Base-by-base conservation (phyloP, 2,329 filamentous ascomycete species). In the Pseudogymnoascus sp. region DNA sequence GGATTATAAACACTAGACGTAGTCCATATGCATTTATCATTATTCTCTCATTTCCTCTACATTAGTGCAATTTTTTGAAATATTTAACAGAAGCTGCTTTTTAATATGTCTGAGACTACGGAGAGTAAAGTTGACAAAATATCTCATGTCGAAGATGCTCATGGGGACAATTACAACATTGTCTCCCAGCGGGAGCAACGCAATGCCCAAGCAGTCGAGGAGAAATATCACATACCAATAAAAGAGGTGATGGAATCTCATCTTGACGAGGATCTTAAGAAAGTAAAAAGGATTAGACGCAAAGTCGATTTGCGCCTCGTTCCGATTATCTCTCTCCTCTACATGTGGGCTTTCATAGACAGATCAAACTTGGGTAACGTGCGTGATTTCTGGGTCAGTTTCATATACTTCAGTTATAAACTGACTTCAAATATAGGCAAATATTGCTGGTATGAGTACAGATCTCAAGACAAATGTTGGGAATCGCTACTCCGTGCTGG, bases 391-490 rank as follows among this genome's bases (percentile, higher is more conserved):
- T 55, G 4, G 48, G 48, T 15, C 41, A 51, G 21, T 21, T 21
- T 21, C 21, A 21, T 21, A 21, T 10, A 55, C 48, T 17, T 13
- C 27, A 8, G n/a, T 21, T 10, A 15, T 10, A 13, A 8, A 25
- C 29, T 21, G 21, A 21, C 21, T 21, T 21, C 2, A 21, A 21
- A 21, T 21, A 21, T 21, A 21, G 21, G 59, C 59, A 61, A 33
- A 27, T 10, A 31, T 61, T 61, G 59, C 59, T 13, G 59, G 59
- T 6, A 41, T 61, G 17, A 61, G 25, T 29, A n/a, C 31, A 17
- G 59, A 61, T 31, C 29, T 61, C 25, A 36, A 51, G 5, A 21
- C 21, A 21, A n/a, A 31, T 25, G 33, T 25, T 9, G 39, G 59
- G 4, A 51, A 51, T 12, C 39, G 41, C 12, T 61, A 61, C 21